Conservation (phyloP, 345 rosid species). For the Tarenaya hassleriana region DNA sequence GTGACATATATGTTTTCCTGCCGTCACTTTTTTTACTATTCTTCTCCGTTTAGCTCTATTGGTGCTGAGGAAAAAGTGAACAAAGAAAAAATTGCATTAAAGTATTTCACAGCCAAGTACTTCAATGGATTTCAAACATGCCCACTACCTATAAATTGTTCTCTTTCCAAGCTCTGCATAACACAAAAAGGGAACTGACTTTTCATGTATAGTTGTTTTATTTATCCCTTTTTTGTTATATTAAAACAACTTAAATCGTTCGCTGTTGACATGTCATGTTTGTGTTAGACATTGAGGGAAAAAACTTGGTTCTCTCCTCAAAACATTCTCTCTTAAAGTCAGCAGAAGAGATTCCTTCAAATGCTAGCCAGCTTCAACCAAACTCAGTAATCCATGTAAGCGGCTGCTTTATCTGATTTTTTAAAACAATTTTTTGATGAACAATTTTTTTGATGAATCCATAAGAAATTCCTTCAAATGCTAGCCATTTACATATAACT, state of each 20-base stretch:
- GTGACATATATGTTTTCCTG: too few relatives aligned
- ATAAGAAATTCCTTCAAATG: too few relatives aligned
- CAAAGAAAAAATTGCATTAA: neutral
- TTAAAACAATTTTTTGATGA: too few relatives aligned
- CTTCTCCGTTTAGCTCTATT: neutral
- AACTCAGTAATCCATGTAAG: constrained; percentile 71
- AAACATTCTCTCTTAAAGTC: constrained; percentile 64
- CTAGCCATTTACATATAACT: constrained; percentile 17
- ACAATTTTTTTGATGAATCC: too few relatives aligned
- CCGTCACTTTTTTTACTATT: neutral
- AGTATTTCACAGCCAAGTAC: constrained; percentile 1
- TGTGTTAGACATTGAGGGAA: constrained; percentile 63
- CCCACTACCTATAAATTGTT: too few relatives aligned
- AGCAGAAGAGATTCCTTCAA: constrained; percentile 68
- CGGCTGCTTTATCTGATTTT: too few relatives aligned
- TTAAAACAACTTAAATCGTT: neutral
- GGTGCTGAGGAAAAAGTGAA: neutral
- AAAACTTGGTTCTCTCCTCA: constrained; percentile 69
- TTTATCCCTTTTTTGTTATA: too few relatives aligned
- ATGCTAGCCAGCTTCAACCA: constrained; percentile 48
- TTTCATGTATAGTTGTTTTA: constrained; percentile 4
- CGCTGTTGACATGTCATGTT: constrained; percentile 3
- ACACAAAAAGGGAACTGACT: constrained; percentile 5
- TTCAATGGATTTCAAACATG: neutral
- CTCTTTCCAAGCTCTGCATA: too few relatives aligned